Percentiles rank a stretch among this genome's conserved stretches.
Conservation (phyloP, 2,329 filamentous ascomycete genomes). For the Zymoseptoria pseudotritici region DNA sequence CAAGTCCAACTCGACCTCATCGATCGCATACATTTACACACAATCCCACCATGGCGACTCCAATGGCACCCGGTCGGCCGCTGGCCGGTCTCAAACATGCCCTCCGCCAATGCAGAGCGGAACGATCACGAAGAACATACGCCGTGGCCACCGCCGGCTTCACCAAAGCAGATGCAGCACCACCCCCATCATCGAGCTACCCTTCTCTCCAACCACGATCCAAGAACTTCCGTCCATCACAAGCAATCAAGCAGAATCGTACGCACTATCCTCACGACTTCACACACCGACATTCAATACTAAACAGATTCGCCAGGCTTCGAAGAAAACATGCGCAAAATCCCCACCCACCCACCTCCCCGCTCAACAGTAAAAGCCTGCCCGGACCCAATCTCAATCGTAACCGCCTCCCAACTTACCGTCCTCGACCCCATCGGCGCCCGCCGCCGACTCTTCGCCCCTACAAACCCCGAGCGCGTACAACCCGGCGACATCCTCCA, state of each 20-base stretch:
- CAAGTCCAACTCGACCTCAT: neutral
- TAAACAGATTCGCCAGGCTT: constrained; percentile 16
- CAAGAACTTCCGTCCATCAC: constrained; percentile 25
- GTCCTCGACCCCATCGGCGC: constrained; percentile 78
- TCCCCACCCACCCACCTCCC: constrained; percentile 40
- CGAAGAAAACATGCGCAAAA: constrained; percentile 25
- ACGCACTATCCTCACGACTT: neutral
- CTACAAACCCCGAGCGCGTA: constrained; percentile 67
- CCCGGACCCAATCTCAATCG: constrained; percentile 60
- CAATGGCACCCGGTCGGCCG: constrained; percentile 54
- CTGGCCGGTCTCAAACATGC: constrained; percentile 62
- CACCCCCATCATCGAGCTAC: constrained; percentile 42
- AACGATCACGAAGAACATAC: constrained; percentile 24
- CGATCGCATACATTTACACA: neutral
- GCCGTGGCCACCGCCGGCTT: constrained; percentile 35
- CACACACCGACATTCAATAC: no score
- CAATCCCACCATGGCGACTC: constrained; percentile 47
- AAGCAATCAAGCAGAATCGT: constrained; percentile 30
- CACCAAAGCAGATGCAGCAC: neutral
- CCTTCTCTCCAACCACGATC: constrained; percentile 34
- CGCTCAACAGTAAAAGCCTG: constrained; percentile 49
- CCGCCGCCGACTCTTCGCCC: constrained; percentile 73
- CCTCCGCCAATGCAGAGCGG: constrained; percentile 48
- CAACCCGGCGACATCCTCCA: constrained; percentile 86
- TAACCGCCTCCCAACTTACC: constrained; percentile 62